Percentiles rank a stretch among this genome's conserved stretches.
Evolutionary conservation across 306 rosid species (phyloP).

Genomic region (Astragalus membranaceus): DNA sequence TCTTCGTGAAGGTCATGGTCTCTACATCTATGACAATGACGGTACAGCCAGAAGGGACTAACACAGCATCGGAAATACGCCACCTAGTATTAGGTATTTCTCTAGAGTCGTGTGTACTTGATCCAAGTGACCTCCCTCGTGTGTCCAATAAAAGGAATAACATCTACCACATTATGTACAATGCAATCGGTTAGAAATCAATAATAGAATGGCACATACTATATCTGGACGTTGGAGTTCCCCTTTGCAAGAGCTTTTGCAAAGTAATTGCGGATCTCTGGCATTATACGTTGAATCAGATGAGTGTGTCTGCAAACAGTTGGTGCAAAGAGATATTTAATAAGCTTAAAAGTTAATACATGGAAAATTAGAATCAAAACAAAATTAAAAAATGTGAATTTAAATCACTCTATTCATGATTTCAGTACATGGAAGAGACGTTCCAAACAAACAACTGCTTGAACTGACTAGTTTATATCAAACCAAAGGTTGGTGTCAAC

Average conservation of each 20-base stretch:
- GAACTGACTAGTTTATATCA: constrained; percentile 8
- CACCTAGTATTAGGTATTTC: constrained; percentile 26
- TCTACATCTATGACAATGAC: constrained; percentile 28
- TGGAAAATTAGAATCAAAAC: too few species aligned
- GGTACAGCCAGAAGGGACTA: constrained; percentile 25
- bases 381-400: neutral
- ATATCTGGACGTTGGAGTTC: constrained; percentile 43
- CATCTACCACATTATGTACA: constrained; percentile 77
- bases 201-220: constrained; percentile 28
- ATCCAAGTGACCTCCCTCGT: constrained; percentile 32
- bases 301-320: constrained; percentile 60
- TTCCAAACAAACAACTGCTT: neutral
- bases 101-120: constrained; percentile 35
- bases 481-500: neutral
- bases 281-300: constrained; percentile 60
- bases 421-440: neutral
- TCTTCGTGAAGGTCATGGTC: constrained; percentile 38
- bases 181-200: constrained; percentile 57
- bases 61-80: constrained; percentile 13
- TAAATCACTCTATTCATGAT: neutral
- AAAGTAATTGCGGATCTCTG: constrained; percentile 75
- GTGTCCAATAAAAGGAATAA: constrained; percentile 32
- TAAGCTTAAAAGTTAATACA: neutral
- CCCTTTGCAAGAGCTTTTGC: constrained; percentile 65
- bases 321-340: constrained; percentile 19